phyloP scores from a whole-genome alignment of 108 stramenopile genomes.

The Pseudonitzschia delicatissima region DNA sequence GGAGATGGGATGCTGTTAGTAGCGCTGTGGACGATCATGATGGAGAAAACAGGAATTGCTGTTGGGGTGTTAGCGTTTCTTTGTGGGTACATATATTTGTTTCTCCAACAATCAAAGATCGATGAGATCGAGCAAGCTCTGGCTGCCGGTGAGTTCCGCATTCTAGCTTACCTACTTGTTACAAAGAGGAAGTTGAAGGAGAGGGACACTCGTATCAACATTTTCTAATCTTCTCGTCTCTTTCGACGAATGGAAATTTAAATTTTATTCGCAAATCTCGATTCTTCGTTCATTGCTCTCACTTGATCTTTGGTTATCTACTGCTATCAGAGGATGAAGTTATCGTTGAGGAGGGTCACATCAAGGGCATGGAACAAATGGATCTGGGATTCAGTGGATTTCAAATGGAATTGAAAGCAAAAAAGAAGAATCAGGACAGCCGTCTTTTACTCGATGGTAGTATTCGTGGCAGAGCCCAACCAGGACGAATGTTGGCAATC shows the following conservation, averaged over 20 bases:
- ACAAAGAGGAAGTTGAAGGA: no score
- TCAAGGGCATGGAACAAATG: constrained; percentile 20
- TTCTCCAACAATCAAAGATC: neutral
- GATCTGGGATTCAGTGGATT: constrained; percentile 72
- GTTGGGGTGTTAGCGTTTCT: neutral
- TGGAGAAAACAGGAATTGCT: constrained; percentile 1
- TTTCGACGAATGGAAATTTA: no score
- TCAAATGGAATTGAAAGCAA: constrained; percentile 40
- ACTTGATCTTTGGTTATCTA: neutral
- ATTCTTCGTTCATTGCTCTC: neutral
- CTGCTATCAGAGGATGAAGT: constrained; percentile 6
- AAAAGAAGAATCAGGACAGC: constrained; percentile 40
- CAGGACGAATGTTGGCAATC: constrained; percentile 75
- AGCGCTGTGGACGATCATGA: neutral
- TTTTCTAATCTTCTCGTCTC: neutral
- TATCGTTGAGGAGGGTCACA: constrained; percentile 7
- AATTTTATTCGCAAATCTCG: neutral
- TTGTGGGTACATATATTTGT: constrained; percentile 9
- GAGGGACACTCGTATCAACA: no score
- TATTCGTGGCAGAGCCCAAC: constrained; percentile 65
- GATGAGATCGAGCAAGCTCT: constrained; percentile 3
- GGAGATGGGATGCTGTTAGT: neutral
- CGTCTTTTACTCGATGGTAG: constrained; percentile 74
- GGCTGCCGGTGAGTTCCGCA: constrained; percentile 3
- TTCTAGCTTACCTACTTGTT: constrained; percentile 7